Base-by-base conservation (phyloP, 148 eudicot species). In the Vaccinium vitisidaea region DNA sequence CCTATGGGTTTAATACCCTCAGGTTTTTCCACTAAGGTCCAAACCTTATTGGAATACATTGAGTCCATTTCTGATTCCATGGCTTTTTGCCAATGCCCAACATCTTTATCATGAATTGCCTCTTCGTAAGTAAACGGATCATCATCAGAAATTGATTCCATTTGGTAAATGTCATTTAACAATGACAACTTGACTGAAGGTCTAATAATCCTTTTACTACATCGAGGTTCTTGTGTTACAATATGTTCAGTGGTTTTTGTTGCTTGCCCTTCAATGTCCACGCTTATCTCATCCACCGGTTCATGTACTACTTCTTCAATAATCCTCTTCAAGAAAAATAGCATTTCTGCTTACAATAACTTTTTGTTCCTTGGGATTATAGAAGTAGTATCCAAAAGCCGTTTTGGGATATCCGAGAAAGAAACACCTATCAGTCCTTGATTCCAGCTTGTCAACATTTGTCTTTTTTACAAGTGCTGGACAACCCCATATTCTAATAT, bases 31-130 rank as follows among this genome's bases (percentile, higher is more conserved):
- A 65, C 36, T 65, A 65, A 25, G 71, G 71, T 65, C 71, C 71
- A 65, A 65, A 65, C 36, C 71, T 65, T n/a, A 65, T n/a, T 7
- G n/a, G 27, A 65, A 65, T 65, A 65, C 71, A 65, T 65, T 65
- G 71, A 65, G 32, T 65, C 71, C 71, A 21, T 21, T 65, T 65
- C 32, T 19, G 25, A 21, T 8, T 65, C 27, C 4, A 65, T 65
- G 32, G 71, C 71, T 3, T 65, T 65, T 65, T 65, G 27, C 27
- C 32, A 65, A 23, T 65, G 71, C 71, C 30, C 71, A 65, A 11
- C 71, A 65, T 65, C 71, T 65, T 21, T 65, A 23, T 23, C 71
- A 65, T 65, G 23, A n/a, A 65, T 65, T 2, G 65, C 65, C 73
- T 21, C 13, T 2, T 6, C 8, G 30, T 65, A 65, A 19, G 71